Evolutionary conservation across 2,329 filamentous ascomycete genomes (phyloP).

Genomic region (Geoglossum cookeanum): DNA sequence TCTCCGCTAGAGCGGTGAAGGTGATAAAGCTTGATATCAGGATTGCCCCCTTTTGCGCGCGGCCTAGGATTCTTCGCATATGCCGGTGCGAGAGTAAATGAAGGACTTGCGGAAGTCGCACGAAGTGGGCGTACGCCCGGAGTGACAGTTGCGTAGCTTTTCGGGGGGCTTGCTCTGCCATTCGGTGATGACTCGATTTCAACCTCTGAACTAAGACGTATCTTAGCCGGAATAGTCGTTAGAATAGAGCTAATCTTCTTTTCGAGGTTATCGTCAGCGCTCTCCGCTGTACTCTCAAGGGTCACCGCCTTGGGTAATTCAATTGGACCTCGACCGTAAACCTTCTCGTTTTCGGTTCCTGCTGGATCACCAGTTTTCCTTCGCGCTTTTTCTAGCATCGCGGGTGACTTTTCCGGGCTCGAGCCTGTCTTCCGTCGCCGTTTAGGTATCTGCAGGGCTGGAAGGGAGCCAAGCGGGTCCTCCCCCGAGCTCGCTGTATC

Average conservation of each 20-base stretch:
- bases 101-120: constrained; percentile 41
- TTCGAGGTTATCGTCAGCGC: constrained; percentile 46
- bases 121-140: constrained; percentile 18
- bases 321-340: constrained; percentile 1
- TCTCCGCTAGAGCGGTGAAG: constrained; percentile 58
- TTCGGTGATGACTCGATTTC: constrained; percentile 17
- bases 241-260: constrained; percentile 66
- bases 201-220: constrained; percentile 46
- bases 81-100: constrained; percentile 49
- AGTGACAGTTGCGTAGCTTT: constrained; percentile 20
- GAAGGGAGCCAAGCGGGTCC: neutral
- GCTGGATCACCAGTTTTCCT: neutral
- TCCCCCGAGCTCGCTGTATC: neutral
- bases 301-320: constrained; percentile 18
- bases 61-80: constrained; percentile 24
- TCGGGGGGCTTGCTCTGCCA: constrained; percentile 18
- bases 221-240: constrained; percentile 57
- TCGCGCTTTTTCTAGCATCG: neutral
- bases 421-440: neutral
- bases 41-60: constrained; percentile 24
- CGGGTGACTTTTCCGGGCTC: neutral
- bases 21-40: constrained; percentile 79
- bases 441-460: neutral
- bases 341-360: neutral
- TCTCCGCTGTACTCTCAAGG: neutral